phyloP scores from a whole-genome alignment of 805 yeast species.

The Metschnikowia similis region DNA sequence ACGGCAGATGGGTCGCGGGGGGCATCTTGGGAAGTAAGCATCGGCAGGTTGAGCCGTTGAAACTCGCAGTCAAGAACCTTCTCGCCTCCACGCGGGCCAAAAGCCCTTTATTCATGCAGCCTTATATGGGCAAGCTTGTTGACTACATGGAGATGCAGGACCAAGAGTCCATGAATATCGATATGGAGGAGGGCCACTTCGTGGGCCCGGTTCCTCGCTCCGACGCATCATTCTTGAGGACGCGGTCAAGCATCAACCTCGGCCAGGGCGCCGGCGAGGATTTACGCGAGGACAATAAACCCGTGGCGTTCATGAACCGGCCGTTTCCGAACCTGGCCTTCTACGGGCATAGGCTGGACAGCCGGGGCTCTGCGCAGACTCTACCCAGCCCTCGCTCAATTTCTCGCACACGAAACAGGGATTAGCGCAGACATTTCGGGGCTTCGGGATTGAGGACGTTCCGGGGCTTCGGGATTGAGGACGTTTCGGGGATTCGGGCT shows the following conservation, averaged over 20 bases:
- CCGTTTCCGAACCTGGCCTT: slow-evolving; percentile 24
- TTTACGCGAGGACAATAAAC: slow-evolving; percentile 4
- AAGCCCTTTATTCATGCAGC: slow-evolving; percentile 20
- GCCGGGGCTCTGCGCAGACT: slow-evolving; percentile 12
- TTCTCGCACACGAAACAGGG: slow-evolving; percentile 3
- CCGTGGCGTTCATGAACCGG: slow-evolving; percentile 27
- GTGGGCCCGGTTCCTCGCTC: slow-evolving; percentile 15
- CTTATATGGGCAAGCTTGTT: slow-evolving; percentile 17
- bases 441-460: no score
- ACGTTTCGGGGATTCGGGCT: no score
- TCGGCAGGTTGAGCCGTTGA: background rate
- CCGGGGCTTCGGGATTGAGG: no score
- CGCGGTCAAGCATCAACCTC: slow-evolving; percentile 34
- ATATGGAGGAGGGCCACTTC: slow-evolving; percentile 34
- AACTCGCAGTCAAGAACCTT: slow-evolving; percentile 8
- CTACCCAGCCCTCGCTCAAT: slow-evolving; percentile 9
- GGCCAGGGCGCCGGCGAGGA: slow-evolving; percentile 15
- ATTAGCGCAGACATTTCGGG: background rate
- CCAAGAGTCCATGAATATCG: slow-evolving; percentile 20
- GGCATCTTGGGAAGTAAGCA: background rate
- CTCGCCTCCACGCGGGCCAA: slow-evolving; percentile 6
- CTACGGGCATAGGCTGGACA: slow-evolving; percentile 9
- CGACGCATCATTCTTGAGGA: slow-evolving; percentile 27
- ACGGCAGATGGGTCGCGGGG: background rate
- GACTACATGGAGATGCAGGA: slow-evolving; percentile 18